A percentile compares a stretch with the other conserved stretches of the same genome.
phyloP scores from a whole-genome alignment of 805 yeast genomes.

The Lipomyces lipofer region DNA sequence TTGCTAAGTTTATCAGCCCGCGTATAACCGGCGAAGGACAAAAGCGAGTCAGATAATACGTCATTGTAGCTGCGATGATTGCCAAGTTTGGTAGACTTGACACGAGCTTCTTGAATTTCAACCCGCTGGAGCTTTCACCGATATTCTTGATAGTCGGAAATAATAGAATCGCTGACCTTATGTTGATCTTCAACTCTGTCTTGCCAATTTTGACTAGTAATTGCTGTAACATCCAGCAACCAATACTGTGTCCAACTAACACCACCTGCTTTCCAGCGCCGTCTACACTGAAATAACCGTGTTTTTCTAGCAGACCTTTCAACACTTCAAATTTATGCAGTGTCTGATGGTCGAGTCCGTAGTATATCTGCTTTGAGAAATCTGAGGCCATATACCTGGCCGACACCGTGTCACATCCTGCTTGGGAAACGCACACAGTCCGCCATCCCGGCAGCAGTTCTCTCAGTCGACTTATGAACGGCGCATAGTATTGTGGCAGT shows the following conservation, averaged over 20 bases:
- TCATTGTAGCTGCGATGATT: conserved; percentile 38
- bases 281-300: conserved; percentile 9
- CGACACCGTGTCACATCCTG: conserved; percentile 49
- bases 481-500: conserved; percentile 60
- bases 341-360: conserved; percentile 54
- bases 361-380: conserved; percentile 36
- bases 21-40: conserved; percentile 35
- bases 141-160: conserved; percentile 73
- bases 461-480: conserved; percentile 51
- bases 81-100: conserved; percentile 27
- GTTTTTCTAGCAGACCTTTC: conserved; percentile 36
- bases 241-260: conserved; percentile 71
- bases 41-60: conserved; percentile 25
- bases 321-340: conserved; percentile 58
- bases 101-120: conserved; percentile 36
- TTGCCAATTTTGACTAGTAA: conserved; percentile 41
- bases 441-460: conserved; percentile 49
- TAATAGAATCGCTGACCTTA: conserved; percentile 56
- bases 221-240: conserved; percentile 63
- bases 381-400: background rate
- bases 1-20: conserved; percentile 34
- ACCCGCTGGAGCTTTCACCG: conserved; percentile 49
- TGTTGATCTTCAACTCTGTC: conserved; percentile 35
- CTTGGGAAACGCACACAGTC: conserved; percentile 62
- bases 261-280: conserved; percentile 41